A percentile compares a stretch with the other conserved stretches of the same genome.
Conservation (phyloP, 164 flowering plant species). For the Pachysandra terminalis region DNA sequence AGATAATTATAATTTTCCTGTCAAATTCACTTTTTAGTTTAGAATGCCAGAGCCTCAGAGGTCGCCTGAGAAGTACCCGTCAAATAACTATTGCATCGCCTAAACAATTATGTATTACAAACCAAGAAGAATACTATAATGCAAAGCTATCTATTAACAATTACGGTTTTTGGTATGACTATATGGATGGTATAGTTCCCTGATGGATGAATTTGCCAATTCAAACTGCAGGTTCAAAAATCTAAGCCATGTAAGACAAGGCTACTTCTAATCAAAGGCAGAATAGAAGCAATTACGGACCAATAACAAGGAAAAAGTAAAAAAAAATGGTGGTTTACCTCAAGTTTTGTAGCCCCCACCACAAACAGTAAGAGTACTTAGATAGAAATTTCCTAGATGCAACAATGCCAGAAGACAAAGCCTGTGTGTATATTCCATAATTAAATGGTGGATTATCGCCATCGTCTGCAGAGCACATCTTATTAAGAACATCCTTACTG, state of each 20-base stretch:
- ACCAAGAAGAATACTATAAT: no score
- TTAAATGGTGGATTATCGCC: conserved; percentile 51
- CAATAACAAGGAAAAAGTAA: not conserved
- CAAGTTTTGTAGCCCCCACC: conserved; percentile 99
- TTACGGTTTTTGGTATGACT: not conserved
- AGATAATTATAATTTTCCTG: no score
- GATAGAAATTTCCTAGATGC: conserved; percentile 56
- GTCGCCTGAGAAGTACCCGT: no score
- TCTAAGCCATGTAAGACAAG: not conserved
- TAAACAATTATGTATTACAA: no score
- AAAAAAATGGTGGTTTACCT: conserved; percentile 41
- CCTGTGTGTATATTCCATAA: conserved; percentile 77
- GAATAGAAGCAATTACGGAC: not conserved
- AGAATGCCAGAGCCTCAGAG: no score
- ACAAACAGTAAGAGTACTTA: conserved; percentile 88
- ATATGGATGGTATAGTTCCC: not conserved
- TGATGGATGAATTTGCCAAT: not conserved
- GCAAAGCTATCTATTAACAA: no score
- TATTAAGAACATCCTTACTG: conserved; percentile 33
- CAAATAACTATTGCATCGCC: no score
- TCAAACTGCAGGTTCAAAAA: not conserved
- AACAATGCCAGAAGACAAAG: conserved; percentile 68
- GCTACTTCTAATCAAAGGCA: not conserved
- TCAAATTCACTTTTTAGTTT: no score
- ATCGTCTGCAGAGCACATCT: conserved; percentile 47